Conservation (phyloP, 129 eudicot genomes). For the Flaveria bidentis region DNA sequence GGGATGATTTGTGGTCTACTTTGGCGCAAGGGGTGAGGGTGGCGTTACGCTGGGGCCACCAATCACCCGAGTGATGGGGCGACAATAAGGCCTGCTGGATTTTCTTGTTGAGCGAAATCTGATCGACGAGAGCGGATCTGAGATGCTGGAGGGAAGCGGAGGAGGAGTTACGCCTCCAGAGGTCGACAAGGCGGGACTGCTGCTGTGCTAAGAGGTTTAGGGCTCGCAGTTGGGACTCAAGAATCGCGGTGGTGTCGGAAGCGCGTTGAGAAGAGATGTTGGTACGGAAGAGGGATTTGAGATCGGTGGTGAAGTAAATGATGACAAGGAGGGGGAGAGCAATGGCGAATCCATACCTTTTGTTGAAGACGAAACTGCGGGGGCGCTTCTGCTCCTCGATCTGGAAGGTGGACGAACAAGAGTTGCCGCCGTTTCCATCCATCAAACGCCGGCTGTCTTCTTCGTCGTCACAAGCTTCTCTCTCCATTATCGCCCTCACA, state of each 20-base stretch:
- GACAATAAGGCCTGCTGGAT: slow-evolving; percentile 70
- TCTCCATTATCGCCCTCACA: slow-evolving; percentile 37
- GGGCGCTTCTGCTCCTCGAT: slow-evolving; percentile 40
- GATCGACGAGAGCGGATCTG: slow-evolving; percentile 45
- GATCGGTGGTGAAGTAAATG: slow-evolving; percentile 62
- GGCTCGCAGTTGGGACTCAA: slow-evolving; percentile 71
- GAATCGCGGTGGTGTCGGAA: slow-evolving; percentile 48
- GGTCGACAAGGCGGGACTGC: slow-evolving; percentile 52
- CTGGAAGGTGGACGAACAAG: slow-evolving; percentile 51
- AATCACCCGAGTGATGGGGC: slow-evolving; percentile 40
- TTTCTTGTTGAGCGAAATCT: slow-evolving; percentile 63
- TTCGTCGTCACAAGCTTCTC: slow-evolving; percentile 70
- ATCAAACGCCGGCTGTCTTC: slow-evolving; percentile 67
- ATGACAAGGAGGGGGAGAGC: slow-evolving; percentile 45
- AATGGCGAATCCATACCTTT: slow-evolving; percentile 64
- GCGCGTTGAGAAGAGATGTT: slow-evolving; percentile 17
- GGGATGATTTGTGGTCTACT: slow-evolving; percentile 46
- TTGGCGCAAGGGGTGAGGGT: slow-evolving; percentile 50
- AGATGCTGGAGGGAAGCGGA: slow-evolving; percentile 23
- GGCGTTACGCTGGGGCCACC: slow-evolving; percentile 7
- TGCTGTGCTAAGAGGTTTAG: slow-evolving; percentile 63
- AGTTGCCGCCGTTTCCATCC: slow-evolving; percentile 31
- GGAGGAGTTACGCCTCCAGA: slow-evolving; percentile 47
- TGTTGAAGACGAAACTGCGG: slow-evolving; percentile 35
- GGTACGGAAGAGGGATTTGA: slow-evolving; percentile 47